These are phyloP conservation scores for Globisporangium polare DNA, from an alignment of 352 stramenopile species.

Conservation along the genomic window DNA sequence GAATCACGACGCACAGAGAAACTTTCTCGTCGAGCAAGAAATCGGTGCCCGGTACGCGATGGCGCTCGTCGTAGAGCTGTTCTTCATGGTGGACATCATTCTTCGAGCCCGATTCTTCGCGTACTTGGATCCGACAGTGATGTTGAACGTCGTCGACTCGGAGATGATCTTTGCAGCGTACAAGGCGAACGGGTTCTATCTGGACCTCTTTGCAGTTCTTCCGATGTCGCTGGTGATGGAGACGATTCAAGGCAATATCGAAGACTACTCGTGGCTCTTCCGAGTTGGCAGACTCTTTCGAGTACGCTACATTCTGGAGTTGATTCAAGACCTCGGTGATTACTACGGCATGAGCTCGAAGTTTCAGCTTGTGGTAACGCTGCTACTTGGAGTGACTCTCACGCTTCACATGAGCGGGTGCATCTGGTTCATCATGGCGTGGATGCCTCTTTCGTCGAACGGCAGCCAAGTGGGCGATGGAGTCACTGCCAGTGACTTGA, in stretches of 20 bases:
- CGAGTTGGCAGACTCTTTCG: conserved; percentile 46
- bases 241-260: conserved; percentile 18
- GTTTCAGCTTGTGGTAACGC: conserved; percentile 34
- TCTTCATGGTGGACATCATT: conserved; percentile 49
- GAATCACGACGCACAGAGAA: conserved; percentile 38
- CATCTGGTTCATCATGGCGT: conserved; percentile 70
- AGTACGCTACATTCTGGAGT: conserved; percentile 30
- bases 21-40: conserved; percentile 36
- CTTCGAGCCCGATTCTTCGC: conserved; percentile 48
- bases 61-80: conserved; percentile 37
- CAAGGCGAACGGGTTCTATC: conserved; percentile 48
- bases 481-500: conserved; percentile 6
- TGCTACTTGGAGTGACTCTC: conserved; percentile 49
- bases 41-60: conserved; percentile 28
- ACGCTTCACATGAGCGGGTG: conserved; percentile 63
- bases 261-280: conserved; percentile 38
- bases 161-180: conserved; percentile 58
- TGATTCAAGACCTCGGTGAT: conserved; percentile 53
- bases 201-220: conserved; percentile 44
- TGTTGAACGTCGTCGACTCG: conserved; percentile 50
- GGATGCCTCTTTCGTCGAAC: conserved; percentile 25
- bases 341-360: conserved; percentile 65
- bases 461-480: neutral
- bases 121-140: conserved; percentile 56
- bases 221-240: conserved; percentile 49